phyloP scores from a whole-genome alignment of 306 rosid genomes.

The Sesbania bispinosa region DNA sequence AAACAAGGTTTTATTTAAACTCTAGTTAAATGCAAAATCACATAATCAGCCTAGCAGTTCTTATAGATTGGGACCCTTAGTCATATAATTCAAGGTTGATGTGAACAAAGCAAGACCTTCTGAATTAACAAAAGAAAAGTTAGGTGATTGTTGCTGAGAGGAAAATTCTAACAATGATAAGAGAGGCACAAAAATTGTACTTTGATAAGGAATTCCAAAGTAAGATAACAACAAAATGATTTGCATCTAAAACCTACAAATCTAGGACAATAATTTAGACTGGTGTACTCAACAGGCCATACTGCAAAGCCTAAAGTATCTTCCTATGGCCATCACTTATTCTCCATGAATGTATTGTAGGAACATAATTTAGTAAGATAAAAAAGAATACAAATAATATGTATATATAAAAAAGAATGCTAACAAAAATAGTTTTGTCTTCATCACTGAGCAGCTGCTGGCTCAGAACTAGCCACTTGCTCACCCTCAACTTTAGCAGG shows the following conservation, averaged over 20 bases:
- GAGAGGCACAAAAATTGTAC: constrained; percentile 4
- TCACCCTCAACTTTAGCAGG: constrained; percentile 37
- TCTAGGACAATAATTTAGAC: constrained; percentile 34
- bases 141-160: not conserved
- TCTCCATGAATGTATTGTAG: constrained; percentile 45
- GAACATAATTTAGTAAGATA: constrained; percentile 20
- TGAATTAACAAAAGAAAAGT: not conserved
- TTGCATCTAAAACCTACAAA: constrained; percentile 40
- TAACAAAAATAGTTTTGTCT: constrained; percentile 4
- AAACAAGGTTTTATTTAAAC: not conserved
- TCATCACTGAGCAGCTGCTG: constrained; percentile 44
- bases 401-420: constrained; percentile 13
- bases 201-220: constrained; percentile 21
- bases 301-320: constrained; percentile 42
- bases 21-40: not conserved
- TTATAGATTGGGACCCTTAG: not conserved
- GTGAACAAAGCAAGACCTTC: too few species aligned
- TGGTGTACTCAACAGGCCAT: constrained; percentile 36
- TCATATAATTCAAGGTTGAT: not conserved
- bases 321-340: constrained; percentile 46
- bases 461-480: constrained; percentile 29
- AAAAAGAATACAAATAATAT: constrained; percentile 13
- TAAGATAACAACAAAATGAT: constrained; percentile 6
- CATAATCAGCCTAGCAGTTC: not conserved
- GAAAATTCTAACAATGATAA: not conserved